Evolutionary conservation across 805 yeast genomes (phyloP).

Genomic region (Ogataea naganishii): DNA sequence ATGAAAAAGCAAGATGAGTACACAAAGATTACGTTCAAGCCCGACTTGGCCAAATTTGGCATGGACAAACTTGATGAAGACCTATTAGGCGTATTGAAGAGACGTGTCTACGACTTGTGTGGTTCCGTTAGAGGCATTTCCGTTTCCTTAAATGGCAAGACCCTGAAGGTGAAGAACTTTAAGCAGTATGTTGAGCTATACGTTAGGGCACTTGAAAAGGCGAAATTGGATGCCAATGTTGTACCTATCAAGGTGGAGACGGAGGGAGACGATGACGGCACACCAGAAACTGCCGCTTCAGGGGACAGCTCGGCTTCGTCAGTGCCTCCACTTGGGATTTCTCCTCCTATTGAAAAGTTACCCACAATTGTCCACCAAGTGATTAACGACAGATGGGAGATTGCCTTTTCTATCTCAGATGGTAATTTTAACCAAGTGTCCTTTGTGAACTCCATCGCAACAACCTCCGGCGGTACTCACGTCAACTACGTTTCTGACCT

Average conservation of each 20-base stretch:
- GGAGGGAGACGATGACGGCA: conserved; percentile 8
- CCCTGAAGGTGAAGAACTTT: conserved; percentile 63
- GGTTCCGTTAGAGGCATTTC: conserved; percentile 84
- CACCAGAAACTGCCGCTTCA: conserved; percentile 4
- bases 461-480: conserved; percentile 96
- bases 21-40: conserved; percentile 81
- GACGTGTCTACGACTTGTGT: conserved; percentile 93
- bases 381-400: conserved; percentile 86
- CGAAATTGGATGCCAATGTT: conserved; percentile 25
- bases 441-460: conserved; percentile 95
- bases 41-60: conserved; percentile 76
- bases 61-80: conserved; percentile 84
- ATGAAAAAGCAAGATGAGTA: conserved; percentile 59
- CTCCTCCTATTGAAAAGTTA: conserved; percentile 28
- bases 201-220: conserved; percentile 61
- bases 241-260: conserved; percentile 4
- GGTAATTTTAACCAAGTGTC: conserved; percentile 89
- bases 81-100: conserved; percentile 69
- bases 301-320: conserved; percentile 5
- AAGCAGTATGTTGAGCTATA: conserved; percentile 86
- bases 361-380: conserved; percentile 68
- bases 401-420: conserved; percentile 91
- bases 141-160: conserved; percentile 70
- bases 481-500: conserved; percentile 82
- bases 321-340: too few species aligned